Percentiles rank a stretch among this genome's conserved stretches.
phyloP scores from a whole-genome alignment of 2,329 filamentous ascomycete species.

The Penicillium sp. region DNA sequence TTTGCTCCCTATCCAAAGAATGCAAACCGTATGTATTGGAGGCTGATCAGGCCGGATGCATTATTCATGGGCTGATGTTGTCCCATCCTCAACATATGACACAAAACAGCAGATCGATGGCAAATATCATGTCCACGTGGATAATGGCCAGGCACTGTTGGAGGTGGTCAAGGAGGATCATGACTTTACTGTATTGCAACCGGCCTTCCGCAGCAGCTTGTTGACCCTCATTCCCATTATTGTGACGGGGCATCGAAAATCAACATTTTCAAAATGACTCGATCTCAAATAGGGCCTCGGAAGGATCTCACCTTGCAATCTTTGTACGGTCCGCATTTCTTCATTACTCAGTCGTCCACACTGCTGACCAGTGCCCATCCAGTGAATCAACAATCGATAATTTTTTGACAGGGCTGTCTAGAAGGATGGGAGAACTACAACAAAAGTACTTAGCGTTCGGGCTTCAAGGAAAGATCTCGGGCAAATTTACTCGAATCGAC shows the following conservation, averaged over 20 bases:
- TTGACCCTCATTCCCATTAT: conserved; percentile 3
- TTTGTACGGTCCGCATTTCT: background rate
- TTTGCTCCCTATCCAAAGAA: conserved; percentile 2
- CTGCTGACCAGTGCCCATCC: background rate
- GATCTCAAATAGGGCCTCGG: background rate
- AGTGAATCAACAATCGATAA: background rate
- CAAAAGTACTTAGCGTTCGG: background rate
- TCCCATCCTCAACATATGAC: conserved; percentile 1
- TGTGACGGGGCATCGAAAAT: conserved; percentile 2
- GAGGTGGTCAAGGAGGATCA: conserved; percentile 1
- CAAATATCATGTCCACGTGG: conserved; percentile 2
- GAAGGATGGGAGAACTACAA: background rate
- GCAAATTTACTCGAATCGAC: background rate
- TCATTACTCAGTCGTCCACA: background rate
- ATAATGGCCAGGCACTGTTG: conserved; percentile 2
- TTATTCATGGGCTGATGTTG: conserved; percentile 2
- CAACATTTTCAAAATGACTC: background rate
- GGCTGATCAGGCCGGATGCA: background rate
- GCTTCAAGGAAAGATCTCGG: background rate
- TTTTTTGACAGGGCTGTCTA: background rate
- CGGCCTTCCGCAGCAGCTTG: conserved; percentile 2
- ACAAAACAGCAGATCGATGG: background rate
- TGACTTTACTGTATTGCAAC: conserved; percentile 5
- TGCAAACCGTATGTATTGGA: conserved; percentile 1
- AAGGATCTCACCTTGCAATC: background rate